A percentile compares a stretch with the other conserved stretches of the same genome.
phyloP scores from a whole-genome alignment of 495 filamentous ascomycete genomes.

The Mytilinidion resinicola region DNA sequence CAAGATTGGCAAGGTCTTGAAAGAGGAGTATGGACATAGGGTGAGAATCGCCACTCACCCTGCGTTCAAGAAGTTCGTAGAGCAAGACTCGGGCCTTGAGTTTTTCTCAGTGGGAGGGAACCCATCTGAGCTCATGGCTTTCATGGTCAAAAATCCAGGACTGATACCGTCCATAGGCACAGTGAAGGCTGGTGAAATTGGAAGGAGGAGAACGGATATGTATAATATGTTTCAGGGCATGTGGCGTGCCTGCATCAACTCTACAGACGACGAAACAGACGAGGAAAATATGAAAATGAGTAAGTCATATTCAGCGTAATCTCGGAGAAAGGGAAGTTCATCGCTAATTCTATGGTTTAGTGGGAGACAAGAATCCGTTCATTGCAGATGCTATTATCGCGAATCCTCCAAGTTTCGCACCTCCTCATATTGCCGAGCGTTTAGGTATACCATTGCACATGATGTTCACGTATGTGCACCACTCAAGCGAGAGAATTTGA shows the following conservation, averaged over 20 bases:
- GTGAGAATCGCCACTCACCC: conserved; percentile 65
- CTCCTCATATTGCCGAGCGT: conserved; percentile 37
- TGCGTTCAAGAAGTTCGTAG: conserved; percentile 60
- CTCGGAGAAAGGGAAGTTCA: too few species aligned
- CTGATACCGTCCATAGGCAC: conserved; percentile 60
- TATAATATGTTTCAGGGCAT: conserved; percentile 42
- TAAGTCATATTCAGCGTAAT: neutral
- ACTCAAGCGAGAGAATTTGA: neutral
- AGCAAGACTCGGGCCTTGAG: conserved; percentile 56
- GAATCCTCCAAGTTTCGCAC: conserved; percentile 37
- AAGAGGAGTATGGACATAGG: conserved; percentile 60
- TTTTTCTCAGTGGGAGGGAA: conserved; percentile 70
- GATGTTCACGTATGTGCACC: conserved; percentile 34
- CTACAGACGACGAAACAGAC: conserved; percentile 48
- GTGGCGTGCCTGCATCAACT: conserved; percentile 38
- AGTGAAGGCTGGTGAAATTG: conserved; percentile 60
- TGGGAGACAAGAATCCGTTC: conserved; percentile 32
- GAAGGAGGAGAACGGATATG: conserved; percentile 52
- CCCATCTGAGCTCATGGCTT: conserved; percentile 69
- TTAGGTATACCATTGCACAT: conserved; percentile 39
- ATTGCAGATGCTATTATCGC: conserved; percentile 40
- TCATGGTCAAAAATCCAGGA: conserved; percentile 75
- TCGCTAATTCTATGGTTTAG: conserved; percentile 36
- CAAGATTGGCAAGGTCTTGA: conserved; percentile 61
- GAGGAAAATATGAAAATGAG: conserved; percentile 47